Percentiles rank a stretch among this genome's conserved stretches.
These are phyloP conservation scores for Amanita rubescens DNA, from an alignment of 768 basidiomycete genomes.

Conservation along the genomic window DNA sequence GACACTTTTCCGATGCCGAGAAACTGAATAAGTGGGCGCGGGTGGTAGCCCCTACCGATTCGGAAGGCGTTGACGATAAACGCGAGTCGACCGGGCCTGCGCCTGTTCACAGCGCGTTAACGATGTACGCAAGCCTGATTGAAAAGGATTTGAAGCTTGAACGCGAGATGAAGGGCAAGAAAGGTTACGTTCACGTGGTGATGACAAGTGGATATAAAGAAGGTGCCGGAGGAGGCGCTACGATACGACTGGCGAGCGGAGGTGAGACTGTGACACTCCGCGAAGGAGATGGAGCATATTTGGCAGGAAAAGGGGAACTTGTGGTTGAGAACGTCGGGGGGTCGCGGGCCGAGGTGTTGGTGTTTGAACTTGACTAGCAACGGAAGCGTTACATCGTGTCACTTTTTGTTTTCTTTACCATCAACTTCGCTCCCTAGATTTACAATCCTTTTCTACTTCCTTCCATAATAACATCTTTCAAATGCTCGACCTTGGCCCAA, in stretches of 20 bases:
- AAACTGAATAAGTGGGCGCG: conserved; percentile 67
- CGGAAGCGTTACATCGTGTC: neutral
- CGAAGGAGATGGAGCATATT: conserved; percentile 87
- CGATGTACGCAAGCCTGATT: conserved; percentile 73
- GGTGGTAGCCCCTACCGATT: conserved; percentile 68
- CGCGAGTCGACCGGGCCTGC: conserved; percentile 75
- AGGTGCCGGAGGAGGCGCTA: conserved; percentile 46
- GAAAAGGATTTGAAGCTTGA: conserved; percentile 44
- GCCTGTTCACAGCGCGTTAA: conserved; percentile 64
- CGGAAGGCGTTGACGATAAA: conserved; percentile 46
- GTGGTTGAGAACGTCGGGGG: conserved; percentile 60
- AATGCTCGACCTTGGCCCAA: neutral
- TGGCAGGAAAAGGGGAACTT: conserved; percentile 37
- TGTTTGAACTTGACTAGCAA: conserved; percentile 66
- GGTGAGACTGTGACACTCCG: conserved; percentile 46
- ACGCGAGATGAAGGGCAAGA: conserved; percentile 44
- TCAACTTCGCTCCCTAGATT: neutral
- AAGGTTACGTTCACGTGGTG: conserved; percentile 80
- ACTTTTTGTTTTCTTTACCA: neutral
- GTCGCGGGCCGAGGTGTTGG: conserved; percentile 59
- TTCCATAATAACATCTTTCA: too few relatives aligned
- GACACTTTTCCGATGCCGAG: conserved; percentile 76
- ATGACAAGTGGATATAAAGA: conserved; percentile 80
- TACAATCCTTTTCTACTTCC: neutral
- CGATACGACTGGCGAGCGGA: conserved; percentile 40